phyloP scores from a whole-genome alignment of 2,329 filamentous ascomycete genomes.

The Diaporthe citrichinensis region DNA sequence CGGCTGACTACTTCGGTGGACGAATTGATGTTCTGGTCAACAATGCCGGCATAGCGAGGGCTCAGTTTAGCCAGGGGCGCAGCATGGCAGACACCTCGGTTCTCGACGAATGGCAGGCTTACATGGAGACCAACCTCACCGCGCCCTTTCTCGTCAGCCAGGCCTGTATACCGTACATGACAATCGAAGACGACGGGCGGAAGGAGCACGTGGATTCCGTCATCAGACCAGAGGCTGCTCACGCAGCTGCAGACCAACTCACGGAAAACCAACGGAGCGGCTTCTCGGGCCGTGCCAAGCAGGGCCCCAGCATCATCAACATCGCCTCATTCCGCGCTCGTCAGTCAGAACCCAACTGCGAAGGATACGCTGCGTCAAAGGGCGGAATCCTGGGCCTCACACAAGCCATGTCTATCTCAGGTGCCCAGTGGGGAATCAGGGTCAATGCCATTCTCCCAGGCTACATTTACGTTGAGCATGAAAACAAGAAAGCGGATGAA shows the following conservation, averaged over 20 bases:
- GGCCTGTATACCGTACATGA: constrained; percentile 63
- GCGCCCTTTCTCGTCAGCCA: constrained; percentile 61
- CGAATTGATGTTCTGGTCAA: constrained; percentile 57
- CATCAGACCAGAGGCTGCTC: constrained; percentile 36
- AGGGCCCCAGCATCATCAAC: constrained; percentile 56
- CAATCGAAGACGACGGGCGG: constrained; percentile 41
- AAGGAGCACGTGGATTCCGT: constrained; percentile 33
- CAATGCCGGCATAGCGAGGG: constrained; percentile 53
- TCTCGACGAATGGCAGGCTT: constrained; percentile 60
- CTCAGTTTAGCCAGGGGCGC: constrained; percentile 58
- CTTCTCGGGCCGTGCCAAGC: constrained; percentile 22
- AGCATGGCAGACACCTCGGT: constrained; percentile 61
- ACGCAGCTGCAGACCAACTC: constrained; percentile 15
- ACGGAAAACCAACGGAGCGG: constrained; percentile 11
- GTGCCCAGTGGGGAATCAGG: constrained; percentile 51
- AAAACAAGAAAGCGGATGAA: constrained; percentile 60
- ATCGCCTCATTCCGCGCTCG: constrained; percentile 61
- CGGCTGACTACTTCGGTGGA: constrained; percentile 53
- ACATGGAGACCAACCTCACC: constrained; percentile 62
- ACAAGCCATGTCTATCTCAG: constrained; percentile 54
- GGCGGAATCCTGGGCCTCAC: constrained; percentile 53
- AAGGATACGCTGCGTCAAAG: constrained; percentile 61
- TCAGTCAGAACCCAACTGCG: constrained; percentile 61
- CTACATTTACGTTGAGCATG: constrained; percentile 61
- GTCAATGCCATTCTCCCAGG: constrained; percentile 60